These are phyloP conservation scores for Penicillium italicum DNA, from an alignment of 2,329 filamentous ascomycete species.

Conservation along the genomic window DNA sequence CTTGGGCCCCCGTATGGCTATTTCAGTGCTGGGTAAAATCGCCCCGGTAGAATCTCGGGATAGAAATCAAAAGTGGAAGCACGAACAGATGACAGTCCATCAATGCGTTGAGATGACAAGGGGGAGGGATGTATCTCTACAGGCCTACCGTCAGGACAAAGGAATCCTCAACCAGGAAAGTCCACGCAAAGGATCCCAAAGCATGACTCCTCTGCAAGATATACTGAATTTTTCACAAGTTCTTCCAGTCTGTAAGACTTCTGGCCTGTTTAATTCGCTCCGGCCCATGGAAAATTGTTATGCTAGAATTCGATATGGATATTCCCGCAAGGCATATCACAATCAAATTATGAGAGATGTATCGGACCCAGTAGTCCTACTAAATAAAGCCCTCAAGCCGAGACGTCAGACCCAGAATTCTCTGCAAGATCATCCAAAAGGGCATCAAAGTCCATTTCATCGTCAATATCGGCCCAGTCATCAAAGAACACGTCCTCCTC, in stretches of 20 bases:
- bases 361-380: neutral
- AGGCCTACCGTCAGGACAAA: neutral
- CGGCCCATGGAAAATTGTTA: neutral
- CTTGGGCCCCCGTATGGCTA: neutral
- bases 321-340: neutral
- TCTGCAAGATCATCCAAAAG: neutral
- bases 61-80: neutral
- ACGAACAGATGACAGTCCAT: neutral
- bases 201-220: neutral
- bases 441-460: neutral
- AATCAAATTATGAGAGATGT: neutral
- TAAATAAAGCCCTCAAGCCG: neutral
- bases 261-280: neutral
- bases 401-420: neutral
- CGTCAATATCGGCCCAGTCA: slow-evolving; percentile 5
- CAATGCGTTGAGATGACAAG: neutral
- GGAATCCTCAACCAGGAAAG: neutral
- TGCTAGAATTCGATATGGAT: neutral
- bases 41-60: too few relatives aligned
- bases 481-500: neutral
- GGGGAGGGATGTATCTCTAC: neutral
- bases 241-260: neutral
- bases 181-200: neutral
- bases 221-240: neutral
- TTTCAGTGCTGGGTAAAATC: neutral